Conservation (phyloP, 1,139 yeast species). For the Kazachstania sp. region DNA sequence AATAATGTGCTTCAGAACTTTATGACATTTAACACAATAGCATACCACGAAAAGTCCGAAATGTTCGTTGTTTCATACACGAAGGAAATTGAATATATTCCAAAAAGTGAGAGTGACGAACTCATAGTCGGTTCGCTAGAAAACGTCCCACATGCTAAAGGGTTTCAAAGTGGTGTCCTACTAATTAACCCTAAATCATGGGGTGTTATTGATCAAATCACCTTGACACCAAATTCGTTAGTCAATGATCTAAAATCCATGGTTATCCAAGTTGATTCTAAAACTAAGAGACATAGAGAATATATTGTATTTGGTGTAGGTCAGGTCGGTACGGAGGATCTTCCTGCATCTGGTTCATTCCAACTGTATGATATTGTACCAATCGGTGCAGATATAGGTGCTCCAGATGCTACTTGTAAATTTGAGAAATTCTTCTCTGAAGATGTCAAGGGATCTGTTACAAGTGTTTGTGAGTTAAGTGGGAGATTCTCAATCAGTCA, state of each 20-base stretch:
- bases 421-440: slow-evolving; percentile 71
- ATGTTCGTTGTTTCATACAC: slow-evolving; percentile 61
- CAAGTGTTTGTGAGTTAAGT: slow-evolving; percentile 68
- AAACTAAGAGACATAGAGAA: slow-evolving; percentile 54
- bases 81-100: slow-evolving; percentile 50
- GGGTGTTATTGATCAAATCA: slow-evolving; percentile 65
- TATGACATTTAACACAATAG: slow-evolving; percentile 57
- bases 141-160: slow-evolving; percentile 42
- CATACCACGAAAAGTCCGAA: slow-evolving; percentile 64
- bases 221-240: slow-evolving; percentile 59
- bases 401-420: slow-evolving; percentile 75
- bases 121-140: slow-evolving; percentile 51
- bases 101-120: slow-evolving; percentile 69
- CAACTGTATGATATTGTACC: slow-evolving; percentile 68
- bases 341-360: slow-evolving; percentile 73
- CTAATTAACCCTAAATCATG: slow-evolving; percentile 69
- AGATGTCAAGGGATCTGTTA: slow-evolving; percentile 76
- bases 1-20: slow-evolving; percentile 36
- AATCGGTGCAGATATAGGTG: slow-evolving; percentile 84
- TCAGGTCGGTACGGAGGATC: slow-evolving; percentile 69
- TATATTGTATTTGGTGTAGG: slow-evolving; percentile 75
- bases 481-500: slow-evolving; percentile 82
- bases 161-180: slow-evolving; percentile 53
- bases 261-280: slow-evolving; percentile 35
- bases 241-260: slow-evolving; percentile 34